Percentiles rank a stretch among this genome's conserved stretches.
Conservation (phyloP, 768 basidiomycete genomes). For the Hebeloma cylindrosporum region DNA sequence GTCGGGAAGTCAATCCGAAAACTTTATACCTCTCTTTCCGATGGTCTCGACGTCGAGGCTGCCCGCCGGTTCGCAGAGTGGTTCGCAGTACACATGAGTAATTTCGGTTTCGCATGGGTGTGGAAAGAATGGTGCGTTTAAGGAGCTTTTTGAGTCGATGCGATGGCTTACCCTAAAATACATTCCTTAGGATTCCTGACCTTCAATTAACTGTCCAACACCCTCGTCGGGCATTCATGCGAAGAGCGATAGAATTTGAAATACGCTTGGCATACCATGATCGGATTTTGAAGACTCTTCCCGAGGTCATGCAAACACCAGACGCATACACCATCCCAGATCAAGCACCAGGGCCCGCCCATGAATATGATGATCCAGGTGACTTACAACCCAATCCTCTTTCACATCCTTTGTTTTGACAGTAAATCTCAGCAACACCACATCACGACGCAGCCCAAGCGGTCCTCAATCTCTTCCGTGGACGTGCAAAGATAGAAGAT, state of each 20-base stretch:
- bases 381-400: constrained; percentile 22
- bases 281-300: constrained; percentile 85
- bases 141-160: neutral
- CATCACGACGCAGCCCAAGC: constrained; percentile 80
- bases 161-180: constrained; percentile 1
- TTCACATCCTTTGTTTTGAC: neutral
- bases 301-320: constrained; percentile 71
- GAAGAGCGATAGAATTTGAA: constrained; percentile 84
- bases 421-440: constrained; percentile 56
- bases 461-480: constrained; percentile 79
- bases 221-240: constrained; percentile 87
- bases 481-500: constrained; percentile 76
- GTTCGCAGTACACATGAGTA: constrained; percentile 96
- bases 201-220: constrained; percentile 70
- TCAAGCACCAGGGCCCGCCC: constrained; percentile 76
- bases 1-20: constrained; percentile 95
- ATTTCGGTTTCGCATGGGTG: constrained; percentile 97
- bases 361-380: constrained; percentile 83
- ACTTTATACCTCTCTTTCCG: constrained; percentile 74
- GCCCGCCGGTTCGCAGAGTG: constrained; percentile 86
- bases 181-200: constrained; percentile 74
- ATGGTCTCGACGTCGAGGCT: constrained; percentile 85
- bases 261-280: constrained; percentile 92
- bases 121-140: constrained; percentile 97
- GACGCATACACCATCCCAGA: constrained; percentile 63